Evolutionary conservation across 768 basidiomycete species (phyloP), one percentile per base, ranked within the genome.

Genomic region (Atractiella rhizophila): DNA sequence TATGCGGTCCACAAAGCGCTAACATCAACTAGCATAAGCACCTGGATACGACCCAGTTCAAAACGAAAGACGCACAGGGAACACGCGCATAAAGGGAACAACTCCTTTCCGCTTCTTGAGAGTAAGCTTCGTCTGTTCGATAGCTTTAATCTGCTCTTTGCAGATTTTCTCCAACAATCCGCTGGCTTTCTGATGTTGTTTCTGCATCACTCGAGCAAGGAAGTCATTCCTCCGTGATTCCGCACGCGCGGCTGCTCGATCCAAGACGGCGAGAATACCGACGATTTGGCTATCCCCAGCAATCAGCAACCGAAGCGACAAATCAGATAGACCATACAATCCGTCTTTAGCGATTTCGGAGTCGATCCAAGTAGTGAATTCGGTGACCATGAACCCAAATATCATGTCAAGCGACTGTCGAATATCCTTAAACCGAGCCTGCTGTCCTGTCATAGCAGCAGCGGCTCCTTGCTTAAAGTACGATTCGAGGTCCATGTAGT

Each of bases 401-500:
- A 94, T 83, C 39, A 88, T 61, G 49, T 96, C 88, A 76, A 94
- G 71, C 23, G 83, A 80, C 3, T 74, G 74, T 16, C 81, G 71
- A 24, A 85, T 68, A 16, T 51, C 50, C 27, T 35, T 39, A 13
- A 51, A 32, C 39, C 44, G 46, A 25, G 44, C 48, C 19, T 39
- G 8, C 86, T 68, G 60, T 86, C 85, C 44, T 4, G 23, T 71
- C 69, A 21, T 66, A 67, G 37, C 69, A 64, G 21, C 66, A 5
- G 74, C 65, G n/a, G 88, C 88, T 55, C 94, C 81, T 35, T 88
- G 64, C 20, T 81, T 68, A 63, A 91, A 91, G 59, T 91, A 96
- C 45, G 72, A 81, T 55, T 96, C 88, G 44, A 96, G 62, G 33
- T 73, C 72, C 71, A 82, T 80, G 51, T 88, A 83, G 60, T 94